Evolutionary conservation across 768 basidiomycete species (phyloP).

Genomic region (Filobasidium floriforme): DNA sequence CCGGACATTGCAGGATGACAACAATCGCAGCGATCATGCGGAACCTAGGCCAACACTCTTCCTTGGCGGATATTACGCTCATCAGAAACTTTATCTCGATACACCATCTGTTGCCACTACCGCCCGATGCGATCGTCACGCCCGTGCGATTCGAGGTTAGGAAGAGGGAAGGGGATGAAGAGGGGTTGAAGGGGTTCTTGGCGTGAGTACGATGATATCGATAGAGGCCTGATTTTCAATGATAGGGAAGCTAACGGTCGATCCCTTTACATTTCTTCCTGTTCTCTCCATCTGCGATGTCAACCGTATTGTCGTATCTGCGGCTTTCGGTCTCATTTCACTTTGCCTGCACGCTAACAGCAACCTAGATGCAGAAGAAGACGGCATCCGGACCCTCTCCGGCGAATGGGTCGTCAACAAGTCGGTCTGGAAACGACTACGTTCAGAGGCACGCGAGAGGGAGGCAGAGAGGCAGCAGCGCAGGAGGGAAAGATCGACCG

Average conservation of each 20-base stretch:
- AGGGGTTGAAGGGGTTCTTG: slow-evolving; percentile 65
- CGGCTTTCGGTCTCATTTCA: too few relatives aligned
- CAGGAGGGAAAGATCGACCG: slow-evolving; percentile 17
- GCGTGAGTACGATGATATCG: background rate
- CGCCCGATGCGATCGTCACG: slow-evolving; percentile 86
- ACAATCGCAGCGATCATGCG: slow-evolving; percentile 59
- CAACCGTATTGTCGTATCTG: too few relatives aligned
- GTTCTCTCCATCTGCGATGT: background rate
- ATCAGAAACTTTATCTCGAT: slow-evolving; percentile 65
- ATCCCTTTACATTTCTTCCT: background rate
- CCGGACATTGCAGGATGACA: slow-evolving; percentile 24
- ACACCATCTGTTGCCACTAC: slow-evolving; percentile 71
- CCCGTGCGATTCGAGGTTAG: slow-evolving; percentile 84
- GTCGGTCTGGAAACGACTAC: slow-evolving; percentile 77
- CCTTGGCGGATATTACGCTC: slow-evolving; percentile 63
- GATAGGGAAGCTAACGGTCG: slow-evolving; percentile 28
- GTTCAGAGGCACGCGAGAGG: slow-evolving; percentile 60
- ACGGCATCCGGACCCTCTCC: slow-evolving; percentile 68
- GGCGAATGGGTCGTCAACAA: slow-evolving; percentile 98
- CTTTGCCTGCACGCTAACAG: slow-evolving; percentile 7
- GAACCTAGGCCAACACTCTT: slow-evolving; percentile 69
- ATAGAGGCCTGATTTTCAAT: background rate
- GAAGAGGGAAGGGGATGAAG: slow-evolving; percentile 30
- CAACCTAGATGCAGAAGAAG: slow-evolving; percentile 64
- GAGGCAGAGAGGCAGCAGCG: slow-evolving; percentile 16